A percentile compares a stretch with the other conserved stretches of the same genome.
Evolutionary conservation across 768 basidiomycete genomes (phyloP).

Genomic region (Pseudohyphozyma bogoriensis): DNA sequence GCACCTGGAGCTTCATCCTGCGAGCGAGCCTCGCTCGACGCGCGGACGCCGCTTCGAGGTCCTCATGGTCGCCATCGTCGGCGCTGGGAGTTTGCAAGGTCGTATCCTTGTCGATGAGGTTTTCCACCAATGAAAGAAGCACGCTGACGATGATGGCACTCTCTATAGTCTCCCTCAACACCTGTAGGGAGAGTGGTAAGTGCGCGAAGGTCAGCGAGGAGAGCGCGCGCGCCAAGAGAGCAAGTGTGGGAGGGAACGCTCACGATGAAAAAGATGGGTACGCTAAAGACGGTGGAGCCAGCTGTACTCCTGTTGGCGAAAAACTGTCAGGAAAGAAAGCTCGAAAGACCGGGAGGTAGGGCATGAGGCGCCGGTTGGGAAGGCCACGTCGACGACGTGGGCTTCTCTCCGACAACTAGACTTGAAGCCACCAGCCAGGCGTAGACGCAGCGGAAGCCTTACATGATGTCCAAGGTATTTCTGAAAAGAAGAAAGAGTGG

Average conservation of each 20-base stretch:
- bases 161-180: slow-evolving; percentile 63
- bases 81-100: background rate
- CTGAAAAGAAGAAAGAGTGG: too few relatives aligned
- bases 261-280: slow-evolving; percentile 9
- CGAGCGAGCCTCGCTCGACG: background rate
- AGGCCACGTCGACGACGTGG: too few relatives aligned
- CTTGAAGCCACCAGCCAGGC: too few relatives aligned
- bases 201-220: background rate
- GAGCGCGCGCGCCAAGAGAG: too few relatives aligned
- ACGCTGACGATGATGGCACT: slow-evolving; percentile 86
- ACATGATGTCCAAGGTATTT: too few relatives aligned
- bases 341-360: too few relatives aligned
- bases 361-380: too few relatives aligned
- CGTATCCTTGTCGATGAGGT: slow-evolving; percentile 46
- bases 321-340: too few relatives aligned
- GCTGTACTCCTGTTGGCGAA: too few relatives aligned
- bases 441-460: too few relatives aligned
- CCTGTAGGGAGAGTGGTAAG: background rate
- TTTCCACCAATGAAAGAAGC: slow-evolving; percentile 81
- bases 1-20: background rate
- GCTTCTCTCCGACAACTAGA: too few relatives aligned
- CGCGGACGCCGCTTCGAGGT: slow-evolving; percentile 1
- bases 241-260: background rate
- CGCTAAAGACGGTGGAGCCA: background rate
- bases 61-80: background rate